Percentiles rank a stretch among this genome's conserved stretches.
Conservation (phyloP, 805 yeast genomes). For the Metschnikowia vanudenii region DNA sequence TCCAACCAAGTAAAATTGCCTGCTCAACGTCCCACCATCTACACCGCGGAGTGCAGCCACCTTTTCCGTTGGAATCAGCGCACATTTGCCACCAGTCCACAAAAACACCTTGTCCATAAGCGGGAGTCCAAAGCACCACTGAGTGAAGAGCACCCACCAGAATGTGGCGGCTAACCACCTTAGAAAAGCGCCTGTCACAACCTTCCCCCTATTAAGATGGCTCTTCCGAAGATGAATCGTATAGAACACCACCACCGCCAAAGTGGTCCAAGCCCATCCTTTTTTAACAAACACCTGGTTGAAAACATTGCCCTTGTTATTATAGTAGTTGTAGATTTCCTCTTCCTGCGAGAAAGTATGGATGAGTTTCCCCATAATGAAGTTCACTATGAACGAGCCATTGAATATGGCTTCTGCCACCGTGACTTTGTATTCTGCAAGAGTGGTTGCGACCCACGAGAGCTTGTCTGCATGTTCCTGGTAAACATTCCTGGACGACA, state of each 20-base stretch:
- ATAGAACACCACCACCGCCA: constrained; percentile 29
- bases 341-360: constrained; percentile 45
- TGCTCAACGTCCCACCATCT: neutral
- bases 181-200: constrained; percentile 22
- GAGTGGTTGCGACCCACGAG: neutral
- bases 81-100: constrained; percentile 80
- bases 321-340: constrained; percentile 49
- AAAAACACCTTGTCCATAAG: constrained; percentile 84
- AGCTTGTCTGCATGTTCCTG: constrained; percentile 7
- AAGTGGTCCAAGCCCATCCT: constrained; percentile 90
- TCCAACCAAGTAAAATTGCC: constrained; percentile 9
- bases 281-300: constrained; percentile 77
- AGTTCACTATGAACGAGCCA: constrained; percentile 38
- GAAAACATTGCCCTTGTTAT: constrained; percentile 64
- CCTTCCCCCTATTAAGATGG: neutral
- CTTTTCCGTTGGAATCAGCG: constrained; percentile 19
- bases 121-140: constrained; percentile 82
- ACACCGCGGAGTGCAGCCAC: constrained; percentile 3
- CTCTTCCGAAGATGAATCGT: constrained; percentile 9
- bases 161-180: constrained; percentile 56
- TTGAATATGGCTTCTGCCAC: constrained; percentile 29
- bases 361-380: constrained; percentile 52
- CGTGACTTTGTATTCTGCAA: constrained; percentile 14
- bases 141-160: constrained; percentile 88
- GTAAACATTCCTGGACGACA: constrained; percentile 2